Evolutionary conservation across 495 filamentous ascomycete species (phyloP), one percentile per base, ranked within the genome.

Genomic region (Corynascus novoguineensis): DNA sequence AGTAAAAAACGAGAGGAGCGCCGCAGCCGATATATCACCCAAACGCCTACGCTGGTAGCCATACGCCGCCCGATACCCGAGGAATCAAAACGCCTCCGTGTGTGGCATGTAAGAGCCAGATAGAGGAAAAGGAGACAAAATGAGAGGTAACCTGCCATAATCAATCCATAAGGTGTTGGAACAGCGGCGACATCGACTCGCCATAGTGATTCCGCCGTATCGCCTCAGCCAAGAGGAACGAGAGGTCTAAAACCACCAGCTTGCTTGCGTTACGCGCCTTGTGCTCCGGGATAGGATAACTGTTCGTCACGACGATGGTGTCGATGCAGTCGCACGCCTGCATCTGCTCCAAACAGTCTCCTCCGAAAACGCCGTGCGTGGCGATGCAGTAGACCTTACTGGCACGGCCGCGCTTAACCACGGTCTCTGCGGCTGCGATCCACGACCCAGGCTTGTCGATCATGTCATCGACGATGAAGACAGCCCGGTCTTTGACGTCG

Each of bases 341-440:
- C 80, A 98, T 84, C 71, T 97, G 87, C 63, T 89, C 87, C 11
- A 97, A 81, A 53, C 88, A 90, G 64, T 96, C 86, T 35, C 84
- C 87, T 38, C 90, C 89, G 68, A 97, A 97, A 22, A 98, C 81
- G 17, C 90, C 95, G 65, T 98, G 93, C 0, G 93, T 98, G 19
- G 95, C 93, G 73, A 98, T 95, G 73, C 90, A 95, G 71, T 97
- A 97, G 40, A 98, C 93, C 70, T 88, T 90, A 68, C 89, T 91
- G 5, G 95, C 93, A 45, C 83, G 84, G 61, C 92, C 93, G 59
- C 89, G 80, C 79, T 96, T 96, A 52, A 95, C 88, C 1, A 96
- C 92, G 8, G 92, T 96, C 75, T 98, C 93, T 10, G 93, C 93
- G n/a, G 93, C 93, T 9, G 92, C 93, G 63, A 97, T 93, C 93